Percentiles rank a stretch among this genome's conserved stretches.
These are phyloP conservation scores for Acanthamoeba quina DNA, from an alignment of 208 protist species.

Conservation along the genomic window DNA sequence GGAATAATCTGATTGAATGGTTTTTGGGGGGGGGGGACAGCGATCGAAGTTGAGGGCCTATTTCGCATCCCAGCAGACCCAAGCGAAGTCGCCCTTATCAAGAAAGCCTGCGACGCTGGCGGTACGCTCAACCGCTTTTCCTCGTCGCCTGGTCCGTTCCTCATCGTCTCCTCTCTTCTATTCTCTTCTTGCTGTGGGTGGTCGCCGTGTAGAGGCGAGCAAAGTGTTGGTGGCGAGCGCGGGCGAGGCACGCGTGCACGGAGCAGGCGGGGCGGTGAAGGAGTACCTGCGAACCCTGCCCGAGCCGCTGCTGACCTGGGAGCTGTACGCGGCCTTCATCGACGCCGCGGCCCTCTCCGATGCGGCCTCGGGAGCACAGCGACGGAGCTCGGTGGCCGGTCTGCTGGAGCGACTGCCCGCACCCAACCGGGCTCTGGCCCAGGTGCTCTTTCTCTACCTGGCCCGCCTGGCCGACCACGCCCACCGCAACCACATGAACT, in stretches of 20 bases:
- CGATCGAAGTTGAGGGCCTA: conserved; percentile 29
- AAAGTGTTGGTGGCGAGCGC: background rate
- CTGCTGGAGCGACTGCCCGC: background rate
- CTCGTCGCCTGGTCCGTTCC: background rate
- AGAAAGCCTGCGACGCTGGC: background rate
- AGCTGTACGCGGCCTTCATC: conserved; percentile 10
- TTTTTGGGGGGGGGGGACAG: background rate
- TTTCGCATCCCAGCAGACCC: background rate
- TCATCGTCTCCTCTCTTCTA: background rate
- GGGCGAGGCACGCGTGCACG: background rate
- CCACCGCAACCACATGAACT: conserved; percentile 12
- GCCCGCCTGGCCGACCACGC: conserved; percentile 7
- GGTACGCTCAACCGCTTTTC: background rate
- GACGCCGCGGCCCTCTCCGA: background rate
- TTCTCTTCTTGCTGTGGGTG: background rate
- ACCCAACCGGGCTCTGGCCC: background rate
- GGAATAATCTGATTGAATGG: background rate
- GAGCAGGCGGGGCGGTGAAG: background rate
- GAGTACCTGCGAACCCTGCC: background rate
- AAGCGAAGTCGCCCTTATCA: background rate
- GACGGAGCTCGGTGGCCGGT: background rate
- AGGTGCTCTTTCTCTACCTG: conserved; percentile 23
- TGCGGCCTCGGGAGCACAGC: background rate
- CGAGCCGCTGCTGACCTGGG: conserved; percentile 14
- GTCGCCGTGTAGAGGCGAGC: background rate